A percentile compares a stretch with the other conserved stretches of the same genome.
Conservation (phyloP, 176 grass and related monocot genomes). For the Bonia amplexicaulis region DNA sequence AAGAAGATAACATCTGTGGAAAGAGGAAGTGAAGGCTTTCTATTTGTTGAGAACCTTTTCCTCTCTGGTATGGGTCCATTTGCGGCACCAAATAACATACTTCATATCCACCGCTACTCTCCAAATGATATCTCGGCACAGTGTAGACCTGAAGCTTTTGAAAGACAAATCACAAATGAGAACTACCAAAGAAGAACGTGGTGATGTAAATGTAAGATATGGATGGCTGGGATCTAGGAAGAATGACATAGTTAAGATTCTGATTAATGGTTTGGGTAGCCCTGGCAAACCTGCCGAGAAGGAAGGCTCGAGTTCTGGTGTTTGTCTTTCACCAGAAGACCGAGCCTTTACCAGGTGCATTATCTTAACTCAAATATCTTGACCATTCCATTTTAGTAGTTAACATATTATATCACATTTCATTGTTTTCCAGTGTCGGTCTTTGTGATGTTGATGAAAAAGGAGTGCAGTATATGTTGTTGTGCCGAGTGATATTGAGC, state of each 20-base stretch:
- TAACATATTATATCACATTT: neutral
- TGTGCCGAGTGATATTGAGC: slow-evolving; percentile 65
- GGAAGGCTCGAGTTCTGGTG: slow-evolving; percentile 39
- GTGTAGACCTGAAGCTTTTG: slow-evolving; percentile 63
- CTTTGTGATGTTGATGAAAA: slow-evolving; percentile 94
- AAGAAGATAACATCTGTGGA: slow-evolving; percentile 66
- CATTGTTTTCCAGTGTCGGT: slow-evolving; percentile 55
- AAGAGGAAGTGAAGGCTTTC: slow-evolving; percentile 49
- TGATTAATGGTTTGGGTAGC: slow-evolving; percentile 69
- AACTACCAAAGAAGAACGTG: slow-evolving; percentile 43
- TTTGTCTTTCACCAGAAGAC: slow-evolving; percentile 63
- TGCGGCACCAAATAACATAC: slow-evolving; percentile 48
- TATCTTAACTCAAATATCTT: slow-evolving; percentile 2
- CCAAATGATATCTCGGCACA: slow-evolving; percentile 62
- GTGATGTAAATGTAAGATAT: slow-evolving; percentile 60
- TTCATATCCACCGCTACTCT: slow-evolving; percentile 59
- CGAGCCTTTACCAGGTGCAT: slow-evolving; percentile 70
- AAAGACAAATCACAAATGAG: slow-evolving; percentile 70
- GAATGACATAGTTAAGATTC: slow-evolving; percentile 62
- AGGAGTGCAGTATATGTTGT: slow-evolving; percentile 79
- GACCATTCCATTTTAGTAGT: slow-evolving; percentile 3
- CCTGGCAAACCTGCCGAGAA: slow-evolving; percentile 43
- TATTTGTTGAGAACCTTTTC: slow-evolving; percentile 52
- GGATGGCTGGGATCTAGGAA: slow-evolving; percentile 80
- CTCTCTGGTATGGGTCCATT: slow-evolving; percentile 76